phyloP scores from a whole-genome alignment of 768 basidiomycete species.

The Kwoniella europaea region DNA sequence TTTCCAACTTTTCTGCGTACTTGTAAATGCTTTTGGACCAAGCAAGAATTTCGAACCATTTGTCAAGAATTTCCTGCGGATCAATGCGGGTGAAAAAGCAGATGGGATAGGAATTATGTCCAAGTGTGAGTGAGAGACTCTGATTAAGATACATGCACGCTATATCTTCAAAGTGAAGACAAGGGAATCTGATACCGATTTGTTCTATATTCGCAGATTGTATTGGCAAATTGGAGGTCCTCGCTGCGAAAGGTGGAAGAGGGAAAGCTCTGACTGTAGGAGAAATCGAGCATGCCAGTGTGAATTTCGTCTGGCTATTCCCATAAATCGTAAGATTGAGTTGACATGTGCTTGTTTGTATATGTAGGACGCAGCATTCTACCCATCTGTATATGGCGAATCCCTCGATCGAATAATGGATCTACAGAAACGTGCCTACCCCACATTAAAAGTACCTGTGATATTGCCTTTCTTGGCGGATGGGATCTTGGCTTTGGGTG shows the following conservation, averaged over 20 bases:
- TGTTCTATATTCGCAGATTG: constrained; percentile 61
- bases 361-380: constrained; percentile 83
- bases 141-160: too few species aligned
- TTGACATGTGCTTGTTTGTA: background rate
- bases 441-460: constrained; percentile 81
- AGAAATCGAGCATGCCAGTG: constrained; percentile 91
- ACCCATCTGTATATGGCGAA: constrained; percentile 92
- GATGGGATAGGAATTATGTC: constrained; percentile 88
- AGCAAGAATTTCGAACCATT: constrained; percentile 90
- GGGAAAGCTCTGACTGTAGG: constrained; percentile 79
- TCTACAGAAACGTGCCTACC: constrained; percentile 83
- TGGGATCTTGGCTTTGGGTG: constrained; percentile 86
- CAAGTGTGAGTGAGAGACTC: constrained; percentile 62
- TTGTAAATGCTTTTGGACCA: constrained; percentile 88
- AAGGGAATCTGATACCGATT: too few species aligned
- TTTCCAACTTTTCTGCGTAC: constrained; percentile 89
- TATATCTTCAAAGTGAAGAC: too few species aligned
- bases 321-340: background rate
- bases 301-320: constrained; percentile 57
- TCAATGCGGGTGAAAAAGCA: constrained; percentile 69
- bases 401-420: constrained; percentile 81
- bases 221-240: constrained; percentile 72
- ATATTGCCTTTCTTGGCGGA: constrained; percentile 92
- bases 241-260: constrained; percentile 77
- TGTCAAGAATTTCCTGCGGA: constrained; percentile 76